Evolutionary conservation across 192 early-diverging fungal genomes (phyloP).

Genomic region (Coemansia sp.): DNA sequence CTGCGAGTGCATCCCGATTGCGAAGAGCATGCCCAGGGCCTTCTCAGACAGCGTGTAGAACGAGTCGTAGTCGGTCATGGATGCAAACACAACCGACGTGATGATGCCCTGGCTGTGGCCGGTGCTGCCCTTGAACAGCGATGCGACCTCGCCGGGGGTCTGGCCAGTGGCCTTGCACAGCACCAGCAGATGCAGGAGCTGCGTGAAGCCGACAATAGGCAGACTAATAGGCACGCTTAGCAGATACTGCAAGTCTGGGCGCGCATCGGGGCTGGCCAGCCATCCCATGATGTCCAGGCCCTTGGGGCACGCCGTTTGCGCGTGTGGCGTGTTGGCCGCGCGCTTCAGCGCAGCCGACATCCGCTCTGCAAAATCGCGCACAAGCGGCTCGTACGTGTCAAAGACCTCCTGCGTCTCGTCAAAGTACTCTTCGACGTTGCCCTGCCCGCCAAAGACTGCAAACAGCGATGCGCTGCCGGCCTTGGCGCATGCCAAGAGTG

Average conservation of each 20-base stretch:
- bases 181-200: slow-evolving; percentile 86
- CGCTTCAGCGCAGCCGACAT: slow-evolving; percentile 69
- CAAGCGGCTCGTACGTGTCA: slow-evolving; percentile 75
- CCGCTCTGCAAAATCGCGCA: slow-evolving; percentile 72
- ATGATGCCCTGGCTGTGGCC: slow-evolving; percentile 95
- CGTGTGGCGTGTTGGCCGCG: slow-evolving; percentile 61
- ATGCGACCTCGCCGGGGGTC: slow-evolving; percentile 60
- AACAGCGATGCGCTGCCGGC: slow-evolving; percentile 64
- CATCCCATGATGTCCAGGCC: slow-evolving; percentile 83
- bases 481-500: slow-evolving; percentile 68
- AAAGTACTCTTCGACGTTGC: slow-evolving; percentile 93
- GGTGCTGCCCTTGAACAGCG: slow-evolving; percentile 69
- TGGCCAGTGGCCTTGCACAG: slow-evolving; percentile 67
- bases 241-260: slow-evolving; percentile 77
- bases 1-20: slow-evolving; percentile 85
- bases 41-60: slow-evolving; percentile 82
- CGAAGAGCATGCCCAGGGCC: slow-evolving; percentile 82
- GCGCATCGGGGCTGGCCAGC: slow-evolving; percentile 73
- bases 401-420: slow-evolving; percentile 81
- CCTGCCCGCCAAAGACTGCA: slow-evolving; percentile 95
- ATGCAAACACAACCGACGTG: slow-evolving; percentile 84
- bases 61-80: slow-evolving; percentile 75
- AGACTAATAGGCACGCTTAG: slow-evolving; percentile 78
- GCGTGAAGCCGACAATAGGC: slow-evolving; percentile 88
- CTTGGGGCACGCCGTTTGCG: slow-evolving; percentile 69